A percentile compares a stretch with the other conserved stretches of the same genome.
Evolutionary conservation across 202 grass and related monocot species (phyloP).

Genomic region (Panicum virgatum): DNA sequence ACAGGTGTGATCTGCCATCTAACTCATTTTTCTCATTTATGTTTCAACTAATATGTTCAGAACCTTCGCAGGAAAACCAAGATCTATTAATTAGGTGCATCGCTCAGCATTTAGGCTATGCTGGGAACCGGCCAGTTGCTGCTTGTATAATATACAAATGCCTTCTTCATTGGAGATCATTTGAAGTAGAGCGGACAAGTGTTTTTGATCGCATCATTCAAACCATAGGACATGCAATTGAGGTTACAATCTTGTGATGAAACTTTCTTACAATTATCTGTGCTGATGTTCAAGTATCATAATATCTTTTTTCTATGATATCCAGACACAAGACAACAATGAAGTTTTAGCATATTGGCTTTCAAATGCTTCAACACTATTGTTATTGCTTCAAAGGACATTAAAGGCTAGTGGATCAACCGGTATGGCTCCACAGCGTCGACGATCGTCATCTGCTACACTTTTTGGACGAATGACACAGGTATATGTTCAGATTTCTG

Average conservation of each 20-base stretch:
- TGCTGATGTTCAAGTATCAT: slow-evolving; percentile 35
- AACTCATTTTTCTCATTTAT: slow-evolving; percentile 36
- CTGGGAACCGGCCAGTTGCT: slow-evolving; percentile 76
- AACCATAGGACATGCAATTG: slow-evolving; percentile 98
- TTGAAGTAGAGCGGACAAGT: slow-evolving; percentile 99
- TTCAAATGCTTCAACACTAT: slow-evolving; percentile 92
- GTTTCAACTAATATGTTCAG: slow-evolving; percentile 35
- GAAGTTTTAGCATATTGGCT: slow-evolving; percentile 97
- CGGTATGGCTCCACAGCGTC: slow-evolving; percentile 87
- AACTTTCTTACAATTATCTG: slow-evolving; percentile 29
- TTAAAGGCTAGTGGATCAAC: slow-evolving; percentile 92
- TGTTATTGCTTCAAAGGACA: slow-evolving; percentile 91
- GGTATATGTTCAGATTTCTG: slow-evolving; percentile 40
- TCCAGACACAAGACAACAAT: slow-evolving; percentile 98
- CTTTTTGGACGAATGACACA: slow-evolving; percentile 99
- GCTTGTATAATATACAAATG: slow-evolving; percentile 99
- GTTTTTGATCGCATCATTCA: slow-evolving; percentile 99
- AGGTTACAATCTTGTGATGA: slow-evolving; percentile 57
- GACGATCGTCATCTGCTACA: slow-evolving; percentile 90
- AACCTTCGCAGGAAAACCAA: slow-evolving; percentile 78
- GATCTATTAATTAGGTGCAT: slow-evolving; percentile 97
- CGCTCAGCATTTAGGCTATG: slow-evolving; percentile 88
- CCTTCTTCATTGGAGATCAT: slow-evolving; percentile 99
- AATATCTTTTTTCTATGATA: slow-evolving; percentile 37
- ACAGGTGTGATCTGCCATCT: slow-evolving; percentile 51